These are phyloP conservation scores for Astrothelium subdiscretum DNA, from an alignment of 495 filamentous ascomycete genomes.

Conservation along the genomic window DNA sequence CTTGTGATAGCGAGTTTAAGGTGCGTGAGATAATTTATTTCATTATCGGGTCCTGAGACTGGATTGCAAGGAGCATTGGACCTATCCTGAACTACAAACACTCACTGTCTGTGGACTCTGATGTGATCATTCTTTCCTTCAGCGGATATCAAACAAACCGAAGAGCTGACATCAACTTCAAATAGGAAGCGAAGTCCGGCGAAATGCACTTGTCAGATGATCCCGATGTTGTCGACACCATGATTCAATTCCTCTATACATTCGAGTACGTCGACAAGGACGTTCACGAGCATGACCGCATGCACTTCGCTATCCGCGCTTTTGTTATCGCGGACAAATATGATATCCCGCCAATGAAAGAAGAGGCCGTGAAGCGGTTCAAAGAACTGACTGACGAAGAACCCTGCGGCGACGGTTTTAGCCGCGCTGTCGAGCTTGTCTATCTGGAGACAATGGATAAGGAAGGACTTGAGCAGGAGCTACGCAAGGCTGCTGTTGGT, in stretches of 20 bases:
- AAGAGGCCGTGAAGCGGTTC: not conserved
- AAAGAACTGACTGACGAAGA: not conserved
- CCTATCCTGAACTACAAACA: too few relatives aligned
- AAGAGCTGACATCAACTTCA: not conserved
- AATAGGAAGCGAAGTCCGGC: slow-evolving; percentile 1
- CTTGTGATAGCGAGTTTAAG: not conserved
- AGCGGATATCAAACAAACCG: not conserved
- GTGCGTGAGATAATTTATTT: not conserved
- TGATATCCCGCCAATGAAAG: slow-evolving; percentile 1
- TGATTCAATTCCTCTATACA: slow-evolving; percentile 3
- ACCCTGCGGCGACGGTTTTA: not conserved
- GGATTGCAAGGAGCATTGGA: too few relatives aligned
- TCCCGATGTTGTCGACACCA: not conserved
- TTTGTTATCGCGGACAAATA: slow-evolving; percentile 8
- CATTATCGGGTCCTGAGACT: too few relatives aligned
- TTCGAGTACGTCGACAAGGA: slow-evolving; percentile 5
- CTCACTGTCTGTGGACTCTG: too few relatives aligned
- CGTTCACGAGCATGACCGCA: not conserved
- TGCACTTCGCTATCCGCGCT: not conserved
- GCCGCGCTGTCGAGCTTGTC: not conserved
- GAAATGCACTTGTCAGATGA: slow-evolving; percentile 1
- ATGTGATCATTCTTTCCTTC: not conserved
- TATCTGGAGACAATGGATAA: not conserved
- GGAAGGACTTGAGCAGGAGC: not conserved
- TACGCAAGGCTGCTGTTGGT: not conserved